These are phyloP conservation scores for Camelina laxa DNA, from an alignment of 345 rosid genomes.

Conservation along the genomic window DNA sequence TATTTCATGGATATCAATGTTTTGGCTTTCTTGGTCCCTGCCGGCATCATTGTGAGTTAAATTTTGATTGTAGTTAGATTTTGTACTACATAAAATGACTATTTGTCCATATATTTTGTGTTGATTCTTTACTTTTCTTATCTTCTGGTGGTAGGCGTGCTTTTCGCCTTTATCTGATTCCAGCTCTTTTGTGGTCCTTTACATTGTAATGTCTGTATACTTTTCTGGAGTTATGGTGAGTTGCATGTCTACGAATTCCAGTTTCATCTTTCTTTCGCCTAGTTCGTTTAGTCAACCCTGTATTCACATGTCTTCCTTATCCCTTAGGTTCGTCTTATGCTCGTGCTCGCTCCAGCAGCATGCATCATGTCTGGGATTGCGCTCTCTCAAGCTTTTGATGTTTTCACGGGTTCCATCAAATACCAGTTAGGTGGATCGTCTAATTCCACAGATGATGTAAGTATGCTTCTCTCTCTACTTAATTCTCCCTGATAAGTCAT, in stretches of 20 bases:
- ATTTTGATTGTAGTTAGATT: not conserved
- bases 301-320: slow-evolving; percentile 31
- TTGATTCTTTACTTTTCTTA: slow-evolving; percentile 29
- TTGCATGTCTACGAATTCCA: not conserved
- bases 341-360: slow-evolving; percentile 99
- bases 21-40: slow-evolving; percentile 99
- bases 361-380: slow-evolving; percentile 99
- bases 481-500: slow-evolving; percentile 19
- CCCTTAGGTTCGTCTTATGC: slow-evolving; percentile 96
- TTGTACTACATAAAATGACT: slow-evolving; percentile 18
- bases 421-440: slow-evolving; percentile 71
- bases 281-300: slow-evolving; percentile 19
- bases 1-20: slow-evolving; percentile 99
- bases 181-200: slow-evolving; percentile 89
- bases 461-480: slow-evolving; percentile 38
- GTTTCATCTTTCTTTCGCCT: slow-evolving; percentile 20
- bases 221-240: slow-evolving; percentile 99
- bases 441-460: slow-evolving; percentile 61
- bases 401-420: slow-evolving; percentile 88
- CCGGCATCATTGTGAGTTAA: slow-evolving; percentile 91
- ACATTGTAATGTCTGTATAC: slow-evolving; percentile 92
- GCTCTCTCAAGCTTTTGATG: slow-evolving; percentile 94
- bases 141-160: slow-evolving; percentile 78
- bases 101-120: not conserved
- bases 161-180: slow-evolving; percentile 97